Base-by-base conservation (phyloP, 257 asterid genomes). In the Anisodus tanguticus region DNA sequence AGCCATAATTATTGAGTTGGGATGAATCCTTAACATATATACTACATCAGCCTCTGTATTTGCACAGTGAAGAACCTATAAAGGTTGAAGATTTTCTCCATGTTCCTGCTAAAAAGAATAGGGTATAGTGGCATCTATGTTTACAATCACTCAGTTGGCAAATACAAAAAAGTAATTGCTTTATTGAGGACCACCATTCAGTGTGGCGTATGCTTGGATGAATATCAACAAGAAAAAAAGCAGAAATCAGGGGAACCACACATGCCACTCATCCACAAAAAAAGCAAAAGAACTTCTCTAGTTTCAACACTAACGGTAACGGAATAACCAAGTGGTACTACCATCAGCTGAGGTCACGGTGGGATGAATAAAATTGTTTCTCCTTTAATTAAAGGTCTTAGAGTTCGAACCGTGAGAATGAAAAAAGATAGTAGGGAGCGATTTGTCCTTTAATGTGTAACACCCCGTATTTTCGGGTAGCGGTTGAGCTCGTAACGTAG, bases 121-220 rank as follows among this genome's bases (percentile, higher is more conserved):
- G 17, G 26, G 82, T 8, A 53, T 53, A 76, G 8, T 77, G 82
- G 31, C 26, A 77, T 77, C 49, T 77, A 31, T 26, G 43, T 77
- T 13, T 35, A 77, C 22, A 53, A 53, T 53, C 64, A 77, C 82
- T 53, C 43, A 77, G 4, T 77, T 26, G 47, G 12, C 15, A 77
- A 53, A 9, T 77, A 51, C 59, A 19, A 77, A 8, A 54, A 77
- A 53, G 64, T 26, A 77, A 8, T 22, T 53, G 64, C 82, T 26
- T 26, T 35, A 31, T 53, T 71, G 79, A 71, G 57, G 57, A 15
- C 54, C 77, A 22, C 62, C 81, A 74, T 74, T 74, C 62, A 74
- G 9, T 74, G 3, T 49, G 81, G 81, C 19, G 19, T 49, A 74
- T 76, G 63, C 81, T 76, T 51, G 64, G 35, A 47, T 71, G 80